Evolutionary conservation across 1,284 basidiomycete species (phyloP), one percentile per base, ranked within the genome.

Genomic region (Ustilago trichophora): DNA sequence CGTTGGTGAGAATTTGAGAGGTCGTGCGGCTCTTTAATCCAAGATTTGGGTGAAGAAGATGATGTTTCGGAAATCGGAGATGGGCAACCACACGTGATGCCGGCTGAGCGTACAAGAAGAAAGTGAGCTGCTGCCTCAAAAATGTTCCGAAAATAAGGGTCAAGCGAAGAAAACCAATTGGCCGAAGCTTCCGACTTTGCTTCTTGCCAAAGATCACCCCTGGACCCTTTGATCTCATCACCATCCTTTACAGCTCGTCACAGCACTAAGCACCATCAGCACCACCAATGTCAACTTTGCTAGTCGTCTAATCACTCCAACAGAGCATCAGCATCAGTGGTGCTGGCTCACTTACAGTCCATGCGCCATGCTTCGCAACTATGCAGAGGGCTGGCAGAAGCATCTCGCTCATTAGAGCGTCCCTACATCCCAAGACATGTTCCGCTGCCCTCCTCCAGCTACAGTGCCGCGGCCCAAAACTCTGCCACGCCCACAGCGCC

Each of bases 291-390:
- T 29, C 29, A 46, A n/a, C 22, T 16, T 33, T 36, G 27, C 24
- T 13, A 38, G 11, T 13, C n/a, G 6, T 3, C 18, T 24, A 11
- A 33, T 16, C 27, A 36, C 22, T n/a, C 26, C 8, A 26, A 19
- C 48, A 32, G 24, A 31, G 34, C 32, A 33, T 8, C 41, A 24
- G 49, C 49, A 36, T 24, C 19, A 25, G 33, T 27, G 29, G 35
- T 34, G 42, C 49, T 32, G 29, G 27, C 40, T 52, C 22, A 26
- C 16, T 29, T 33, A 18, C 21, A 37, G 50, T 21, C 26, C 34
- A 57, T 67, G 64, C 64, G 64, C 40, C 35, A 60, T 60, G 64
- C 57, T 31, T 47, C 64, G 24, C 57, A 51, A 34, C 49, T 67
- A 5, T 51, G 44, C 41, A 55, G 44, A 60, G 52, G 64, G 57